phyloP scores from a whole-genome alignment of 768 basidiomycete genomes.

The Leccinum longicurvipes region DNA sequence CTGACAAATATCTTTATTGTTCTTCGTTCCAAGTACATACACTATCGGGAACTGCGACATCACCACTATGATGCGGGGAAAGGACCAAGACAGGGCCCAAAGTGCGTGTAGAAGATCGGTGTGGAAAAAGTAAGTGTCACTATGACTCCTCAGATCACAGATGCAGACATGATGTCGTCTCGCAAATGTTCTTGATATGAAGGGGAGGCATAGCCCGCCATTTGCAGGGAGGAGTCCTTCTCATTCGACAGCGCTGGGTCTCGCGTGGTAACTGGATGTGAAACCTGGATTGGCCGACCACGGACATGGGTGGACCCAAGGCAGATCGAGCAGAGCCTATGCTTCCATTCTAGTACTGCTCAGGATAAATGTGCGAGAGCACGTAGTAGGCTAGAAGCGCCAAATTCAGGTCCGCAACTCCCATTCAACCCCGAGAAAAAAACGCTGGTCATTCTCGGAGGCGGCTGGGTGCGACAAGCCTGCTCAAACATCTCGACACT shows the following conservation, averaged over 20 bases:
- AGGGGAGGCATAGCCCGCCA: slow-evolving; percentile 20
- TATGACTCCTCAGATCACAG: slow-evolving; percentile 29
- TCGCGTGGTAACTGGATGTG: background rate
- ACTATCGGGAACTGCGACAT: slow-evolving; percentile 46
- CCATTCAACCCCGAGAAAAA: slow-evolving; percentile 88
- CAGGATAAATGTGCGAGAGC: too few species aligned
- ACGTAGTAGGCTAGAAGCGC: too few species aligned
- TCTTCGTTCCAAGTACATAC: slow-evolving; percentile 46
- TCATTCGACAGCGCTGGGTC: slow-evolving; percentile 1
- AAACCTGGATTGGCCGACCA: background rate
- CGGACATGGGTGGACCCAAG: slow-evolving; percentile 13
- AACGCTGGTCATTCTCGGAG: slow-evolving; percentile 93
- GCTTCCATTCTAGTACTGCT: slow-evolving; percentile 49
- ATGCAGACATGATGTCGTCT: slow-evolving; percentile 11
- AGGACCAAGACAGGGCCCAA: slow-evolving; percentile 9
- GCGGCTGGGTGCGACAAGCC: slow-evolving; percentile 93
- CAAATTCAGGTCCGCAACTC: slow-evolving; percentile 79
- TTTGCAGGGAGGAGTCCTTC: slow-evolving; percentile 13
- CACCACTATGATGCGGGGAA: slow-evolving; percentile 36
- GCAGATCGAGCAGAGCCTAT: slow-evolving; percentile 40
- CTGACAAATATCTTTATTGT: slow-evolving; percentile 43
- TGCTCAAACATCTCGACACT: slow-evolving; percentile 88
- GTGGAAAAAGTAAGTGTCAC: slow-evolving; percentile 26
- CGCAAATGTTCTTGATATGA: slow-evolving; percentile 14
- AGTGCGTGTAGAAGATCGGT: slow-evolving; percentile 19